Evolutionary conservation across 495 filamentous ascomycete species (phyloP).

Genomic region (Pseudomonodictys pantanalensis): DNA sequence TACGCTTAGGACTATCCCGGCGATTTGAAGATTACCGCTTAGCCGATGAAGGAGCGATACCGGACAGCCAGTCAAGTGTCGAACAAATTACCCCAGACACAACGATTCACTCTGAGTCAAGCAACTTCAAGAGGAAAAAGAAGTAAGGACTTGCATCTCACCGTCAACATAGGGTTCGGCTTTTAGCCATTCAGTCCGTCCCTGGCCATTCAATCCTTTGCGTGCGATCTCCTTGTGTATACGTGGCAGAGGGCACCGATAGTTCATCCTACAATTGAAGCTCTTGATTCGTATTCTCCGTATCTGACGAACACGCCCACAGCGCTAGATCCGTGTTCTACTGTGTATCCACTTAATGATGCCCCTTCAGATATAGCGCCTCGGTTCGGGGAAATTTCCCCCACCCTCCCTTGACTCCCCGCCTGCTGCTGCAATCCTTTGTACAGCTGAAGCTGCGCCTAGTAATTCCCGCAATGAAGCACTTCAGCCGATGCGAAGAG

Average conservation of each 20-base stretch:
- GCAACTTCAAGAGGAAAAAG: not conserved
- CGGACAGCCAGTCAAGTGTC: slow-evolving; percentile 2
- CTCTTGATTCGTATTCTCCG: slow-evolving; percentile 1
- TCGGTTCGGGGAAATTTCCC: too few relatives aligned
- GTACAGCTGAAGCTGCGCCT: too few relatives aligned
- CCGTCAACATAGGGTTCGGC: not conserved
- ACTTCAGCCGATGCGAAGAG: too few relatives aligned
- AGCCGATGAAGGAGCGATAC: slow-evolving; percentile 9
- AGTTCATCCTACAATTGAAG: slow-evolving; percentile 2
- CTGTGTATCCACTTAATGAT: too few relatives aligned
- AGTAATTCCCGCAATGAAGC: too few relatives aligned
- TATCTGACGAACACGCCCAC: slow-evolving; percentile 8
- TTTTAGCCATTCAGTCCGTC: not conserved
- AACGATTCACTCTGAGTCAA: slow-evolving; percentile 1
- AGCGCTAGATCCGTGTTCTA: slow-evolving; percentile 7
- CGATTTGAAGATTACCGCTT: not conserved
- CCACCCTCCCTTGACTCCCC: too few relatives aligned
- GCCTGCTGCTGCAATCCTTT: too few relatives aligned
- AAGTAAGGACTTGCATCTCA: not conserved
- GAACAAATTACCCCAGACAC: not conserved
- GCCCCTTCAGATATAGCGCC: too few relatives aligned
- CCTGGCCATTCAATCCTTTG: slow-evolving; percentile 11
- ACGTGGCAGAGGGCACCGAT: slow-evolving; percentile 6
- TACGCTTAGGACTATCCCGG: slow-evolving; percentile 4
- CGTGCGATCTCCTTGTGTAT: slow-evolving; percentile 15